phyloP scores from a whole-genome alignment of 177 flowering plant genomes.

The Tripterygium wilfordii region DNA sequence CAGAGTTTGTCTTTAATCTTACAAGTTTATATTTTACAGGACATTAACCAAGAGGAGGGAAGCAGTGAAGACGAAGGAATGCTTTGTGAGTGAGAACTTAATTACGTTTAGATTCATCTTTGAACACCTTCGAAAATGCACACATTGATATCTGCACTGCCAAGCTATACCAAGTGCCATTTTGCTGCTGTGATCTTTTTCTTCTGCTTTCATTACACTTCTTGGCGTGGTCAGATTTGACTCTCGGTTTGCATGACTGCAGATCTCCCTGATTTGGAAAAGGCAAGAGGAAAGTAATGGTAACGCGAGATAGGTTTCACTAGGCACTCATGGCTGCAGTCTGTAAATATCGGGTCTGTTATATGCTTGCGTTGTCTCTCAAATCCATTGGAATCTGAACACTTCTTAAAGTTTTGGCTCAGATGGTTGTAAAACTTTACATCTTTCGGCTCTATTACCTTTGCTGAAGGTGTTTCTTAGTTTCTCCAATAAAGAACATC shows the following conservation, averaged over 20 bases:
- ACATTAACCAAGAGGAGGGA: conserved; percentile 39
- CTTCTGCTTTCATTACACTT: too few species aligned
- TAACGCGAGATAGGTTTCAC: too few species aligned
- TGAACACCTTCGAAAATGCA: too few species aligned
- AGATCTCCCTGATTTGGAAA: conserved; percentile 90
- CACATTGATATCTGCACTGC: background rate
- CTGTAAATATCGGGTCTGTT: too few species aligned
- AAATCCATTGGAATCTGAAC: background rate
- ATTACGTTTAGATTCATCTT: background rate
- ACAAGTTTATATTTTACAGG: conserved; percentile 23
- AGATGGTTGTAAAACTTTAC: too few species aligned
- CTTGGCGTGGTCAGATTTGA: too few species aligned
- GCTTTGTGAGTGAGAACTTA: conserved; percentile 57
- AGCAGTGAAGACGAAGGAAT: conserved; percentile 78
- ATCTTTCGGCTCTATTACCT: background rate
- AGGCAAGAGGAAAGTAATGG: conserved; percentile 39
- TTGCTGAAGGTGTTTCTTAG: background rate
- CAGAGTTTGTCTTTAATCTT: too few species aligned
- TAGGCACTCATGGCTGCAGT: too few species aligned
- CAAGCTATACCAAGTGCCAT: background rate
- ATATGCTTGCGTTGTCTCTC: background rate
- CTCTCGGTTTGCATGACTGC: conserved; percentile 7
- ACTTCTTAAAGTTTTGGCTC: background rate
- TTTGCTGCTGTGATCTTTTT: background rate
- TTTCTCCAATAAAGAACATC: too few species aligned